These are phyloP conservation scores for Cryptococcus wingfieldii DNA, from an alignment of 1,284 basidiomycete species.

Conservation along the genomic window DNA sequence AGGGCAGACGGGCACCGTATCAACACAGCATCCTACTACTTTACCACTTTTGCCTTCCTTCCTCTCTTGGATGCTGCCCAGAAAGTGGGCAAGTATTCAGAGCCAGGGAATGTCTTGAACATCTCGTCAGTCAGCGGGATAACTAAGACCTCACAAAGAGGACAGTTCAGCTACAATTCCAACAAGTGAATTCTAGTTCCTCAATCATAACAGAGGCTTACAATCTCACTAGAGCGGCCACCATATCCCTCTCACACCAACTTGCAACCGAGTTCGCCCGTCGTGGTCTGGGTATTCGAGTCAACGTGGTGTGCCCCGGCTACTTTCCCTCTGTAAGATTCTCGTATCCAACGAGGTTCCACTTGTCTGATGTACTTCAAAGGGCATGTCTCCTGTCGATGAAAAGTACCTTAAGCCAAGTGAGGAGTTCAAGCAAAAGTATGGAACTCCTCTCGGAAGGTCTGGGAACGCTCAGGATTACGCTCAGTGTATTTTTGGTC, in stretches of 20 bases:
- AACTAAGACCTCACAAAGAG: slow-evolving; percentile 37
- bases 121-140: slow-evolving; percentile 40
- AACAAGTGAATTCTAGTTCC: slow-evolving; percentile 23
- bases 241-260: slow-evolving; percentile 34
- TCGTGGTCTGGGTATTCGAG: slow-evolving; percentile 32
- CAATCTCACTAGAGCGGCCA: slow-evolving; percentile 29
- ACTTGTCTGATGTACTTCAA: neutral
- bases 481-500: slow-evolving; percentile 39
- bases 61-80: slow-evolving; percentile 43
- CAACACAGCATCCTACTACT: slow-evolving; percentile 47
- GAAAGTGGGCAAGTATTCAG: slow-evolving; percentile 26
- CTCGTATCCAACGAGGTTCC: neutral
- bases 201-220: neutral
- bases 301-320: slow-evolving; percentile 38
- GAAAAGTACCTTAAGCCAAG: slow-evolving; percentile 13
- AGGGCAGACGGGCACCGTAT: slow-evolving; percentile 38
- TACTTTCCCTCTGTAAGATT: slow-evolving; percentile 42
- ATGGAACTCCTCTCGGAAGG: slow-evolving; percentile 42
- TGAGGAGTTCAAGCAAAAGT: slow-evolving; percentile 27
- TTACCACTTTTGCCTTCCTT: slow-evolving; percentile 47
- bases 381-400: slow-evolving; percentile 42
- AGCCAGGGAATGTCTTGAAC: slow-evolving; percentile 47
- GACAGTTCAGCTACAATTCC: slow-evolving; percentile 48
- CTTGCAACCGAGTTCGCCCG: slow-evolving; percentile 40
- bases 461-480: slow-evolving; percentile 43